Conservation (phyloP, 1,139 yeast genomes). For the Blastobotrys proliferans region DNA sequence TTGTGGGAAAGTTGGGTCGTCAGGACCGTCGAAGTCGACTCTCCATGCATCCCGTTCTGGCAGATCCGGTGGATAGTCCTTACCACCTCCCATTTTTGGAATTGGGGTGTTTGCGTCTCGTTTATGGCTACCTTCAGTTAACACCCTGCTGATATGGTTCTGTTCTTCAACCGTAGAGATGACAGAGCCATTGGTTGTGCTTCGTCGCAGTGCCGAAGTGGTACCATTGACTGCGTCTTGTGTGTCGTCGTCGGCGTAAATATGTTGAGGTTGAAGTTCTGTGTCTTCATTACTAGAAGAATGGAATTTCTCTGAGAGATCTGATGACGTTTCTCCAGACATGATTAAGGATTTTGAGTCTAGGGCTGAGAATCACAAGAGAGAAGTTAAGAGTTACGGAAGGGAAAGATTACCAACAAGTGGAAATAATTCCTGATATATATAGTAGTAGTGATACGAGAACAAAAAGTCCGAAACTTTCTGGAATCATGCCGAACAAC, state of each 20-base stretch:
- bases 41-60: conserved; percentile 45
- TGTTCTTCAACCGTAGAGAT: conserved; percentile 5
- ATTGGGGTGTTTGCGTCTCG: conserved; percentile 11
- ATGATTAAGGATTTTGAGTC: too few species aligned
- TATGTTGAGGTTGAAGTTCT: conserved; percentile 4
- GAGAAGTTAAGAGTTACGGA: too few species aligned
- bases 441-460: too few species aligned
- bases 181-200: conserved; percentile 1
- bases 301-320: too few species aligned
- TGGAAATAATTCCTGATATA: too few species aligned
- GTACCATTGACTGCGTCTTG: neutral
- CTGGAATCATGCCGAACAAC: too few species aligned
- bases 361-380: too few species aligned
- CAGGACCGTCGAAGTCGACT: conserved; percentile 50
- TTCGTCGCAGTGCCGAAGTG: conserved; percentile 1
- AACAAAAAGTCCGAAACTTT: too few species aligned
- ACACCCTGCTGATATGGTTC: conserved; percentile 7
- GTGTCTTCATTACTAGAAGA: neutral
- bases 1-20: conserved; percentile 48
- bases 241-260: conserved; percentile 7
- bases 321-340: too few species aligned
- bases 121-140: conserved; percentile 3
- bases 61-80: conserved; percentile 46
- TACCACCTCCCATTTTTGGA: conserved; percentile 42
- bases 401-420: too few species aligned